Base-by-base conservation (phyloP, 352 stramenopile genomes). In the Pythium grandisporangium region DNA sequence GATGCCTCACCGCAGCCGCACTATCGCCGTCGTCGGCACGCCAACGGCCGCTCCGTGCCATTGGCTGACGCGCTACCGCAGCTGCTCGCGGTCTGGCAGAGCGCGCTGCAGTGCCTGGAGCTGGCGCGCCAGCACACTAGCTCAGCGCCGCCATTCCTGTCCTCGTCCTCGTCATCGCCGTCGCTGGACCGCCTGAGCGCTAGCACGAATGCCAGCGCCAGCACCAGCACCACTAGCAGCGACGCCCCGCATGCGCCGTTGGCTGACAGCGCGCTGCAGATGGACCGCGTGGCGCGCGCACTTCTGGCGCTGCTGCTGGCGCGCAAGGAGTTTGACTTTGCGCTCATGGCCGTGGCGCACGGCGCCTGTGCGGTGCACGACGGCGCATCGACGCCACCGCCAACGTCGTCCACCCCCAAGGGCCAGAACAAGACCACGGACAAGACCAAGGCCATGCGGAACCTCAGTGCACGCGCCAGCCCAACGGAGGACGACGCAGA, bases 21-120 rank as follows among this genome's bases (percentile, higher is more conserved):
- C n/a, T n/a, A n/a, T n/a, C n/a, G n/a, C n/a, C n/a, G n/a, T n/a
- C n/a, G n/a, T n/a, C 33, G 33, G 8, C 19, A 10, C 11, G 14
- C 14, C 8, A 32, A 32, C 27, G 27, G 27, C 27, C 53, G 49
- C 25, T 25, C 49, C 5, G 39, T 79, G 30, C 45, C 66, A 3
- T 22, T 79, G 5, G 59, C 66, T 36, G 58, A 40, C 41, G 63
- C 57, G 2, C 49, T 53, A 11, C 63, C 72, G 27, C 53, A 63
- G 21, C 58, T 84, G 43, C 50, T 84, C 5, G 54, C 67, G 52
- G 55, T 84, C n/a, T 87, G 74, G 74, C 53, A 70, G 4, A 66
- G 62, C 51, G 50, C 70, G 35, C 53, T 80, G 10, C 60, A 71
- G 51, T 68, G 76, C 33, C 40, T 87, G 1, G 57, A 69, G 8